Evolutionary conservation across 2,329 filamentous ascomycete genomes (phyloP).

Genomic region (Teratosphaeria destructans): DNA sequence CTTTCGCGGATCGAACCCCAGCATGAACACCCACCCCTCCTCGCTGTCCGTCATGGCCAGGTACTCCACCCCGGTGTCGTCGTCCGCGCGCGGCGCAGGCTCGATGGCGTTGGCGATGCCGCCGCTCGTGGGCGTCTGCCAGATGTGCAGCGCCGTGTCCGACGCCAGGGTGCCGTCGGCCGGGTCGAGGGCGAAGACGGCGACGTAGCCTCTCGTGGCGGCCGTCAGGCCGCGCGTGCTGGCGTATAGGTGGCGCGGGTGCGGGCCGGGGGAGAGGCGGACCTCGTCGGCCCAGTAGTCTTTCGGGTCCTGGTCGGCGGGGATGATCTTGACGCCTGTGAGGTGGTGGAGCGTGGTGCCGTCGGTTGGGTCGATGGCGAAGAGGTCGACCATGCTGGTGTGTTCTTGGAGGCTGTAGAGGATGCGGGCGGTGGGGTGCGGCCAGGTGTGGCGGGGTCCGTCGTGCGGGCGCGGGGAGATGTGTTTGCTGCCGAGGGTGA

Average conservation of each 20-base stretch:
- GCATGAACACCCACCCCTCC: conserved; percentile 23
- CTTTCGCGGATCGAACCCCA: conserved; percentile 23
- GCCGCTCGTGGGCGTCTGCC: conserved; percentile 26
- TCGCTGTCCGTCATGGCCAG: conserved; percentile 26
- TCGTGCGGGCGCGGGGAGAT: conserved; percentile 21
- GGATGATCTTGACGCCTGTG: conserved; percentile 22
- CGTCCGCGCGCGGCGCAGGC: conserved; percentile 16
- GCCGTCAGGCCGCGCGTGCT: conserved; percentile 24
- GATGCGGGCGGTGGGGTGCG: conserved; percentile 24
- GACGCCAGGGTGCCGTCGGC: conserved; percentile 16
- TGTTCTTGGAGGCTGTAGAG: conserved; percentile 28
- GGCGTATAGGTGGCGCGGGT: conserved; percentile 24
- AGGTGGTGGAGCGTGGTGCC: conserved; percentile 19
- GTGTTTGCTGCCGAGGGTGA: conserved; percentile 20
- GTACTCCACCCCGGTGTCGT: conserved; percentile 13
- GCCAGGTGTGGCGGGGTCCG: conserved; percentile 26
- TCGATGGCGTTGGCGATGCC: conserved; percentile 28
- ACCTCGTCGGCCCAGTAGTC: conserved; percentile 29
- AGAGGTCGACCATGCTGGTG: conserved; percentile 26
- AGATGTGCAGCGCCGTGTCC: conserved; percentile 22
- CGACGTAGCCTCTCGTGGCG: conserved; percentile 23
- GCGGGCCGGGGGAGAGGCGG: conserved; percentile 16
- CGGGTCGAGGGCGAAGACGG: conserved; percentile 17
- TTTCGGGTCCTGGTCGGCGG: conserved; percentile 21
- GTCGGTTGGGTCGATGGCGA: conserved; percentile 15